phyloP scores from a whole-genome alignment of 1,284 basidiomycete species.

The Ganoderma sinense region DNA sequence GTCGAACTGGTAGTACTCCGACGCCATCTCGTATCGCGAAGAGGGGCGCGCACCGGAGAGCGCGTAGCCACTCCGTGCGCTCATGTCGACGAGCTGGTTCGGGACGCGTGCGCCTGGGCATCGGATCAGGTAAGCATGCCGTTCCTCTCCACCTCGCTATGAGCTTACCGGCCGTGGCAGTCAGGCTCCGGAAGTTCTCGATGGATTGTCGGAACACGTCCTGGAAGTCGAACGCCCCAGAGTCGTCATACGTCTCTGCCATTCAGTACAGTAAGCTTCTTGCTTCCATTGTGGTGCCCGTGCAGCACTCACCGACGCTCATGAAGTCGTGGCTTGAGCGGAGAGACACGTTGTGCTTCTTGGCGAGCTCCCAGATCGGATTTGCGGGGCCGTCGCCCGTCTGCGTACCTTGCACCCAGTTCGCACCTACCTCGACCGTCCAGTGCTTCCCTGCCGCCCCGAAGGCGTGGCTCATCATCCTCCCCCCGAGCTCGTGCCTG shows the following conservation, averaged over 20 bases:
- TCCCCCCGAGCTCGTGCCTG: conserved; percentile 64
- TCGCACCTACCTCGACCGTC: conserved; percentile 68
- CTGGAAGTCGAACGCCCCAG: conserved; percentile 54
- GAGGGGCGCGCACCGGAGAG: conserved; percentile 52
- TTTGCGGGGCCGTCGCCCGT: conserved; percentile 58
- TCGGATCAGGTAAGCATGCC: background rate
- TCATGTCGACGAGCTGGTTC: conserved; percentile 54
- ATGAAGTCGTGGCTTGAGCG: conserved; percentile 54
- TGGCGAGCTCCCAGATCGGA: conserved; percentile 66
- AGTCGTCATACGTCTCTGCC: conserved; percentile 60
- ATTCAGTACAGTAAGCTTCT: background rate
- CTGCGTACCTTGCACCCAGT: conserved; percentile 78
- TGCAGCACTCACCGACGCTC: conserved; percentile 53
- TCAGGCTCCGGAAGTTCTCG: conserved; percentile 49
- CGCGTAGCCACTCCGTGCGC: conserved; percentile 56
- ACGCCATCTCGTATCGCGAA: conserved; percentile 52
- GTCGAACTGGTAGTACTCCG: conserved; percentile 63
- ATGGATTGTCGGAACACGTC: conserved; percentile 50
- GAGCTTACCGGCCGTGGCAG: conserved; percentile 49
- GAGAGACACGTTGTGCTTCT: conserved; percentile 62
- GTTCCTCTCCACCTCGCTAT: background rate
- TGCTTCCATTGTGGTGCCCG: background rate
- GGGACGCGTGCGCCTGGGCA: conserved; percentile 50
- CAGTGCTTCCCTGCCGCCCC: conserved; percentile 46
- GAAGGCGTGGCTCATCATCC: conserved; percentile 58